Evolutionary conservation across 2,329 filamentous ascomycete genomes (phyloP), one percentile per base, ranked within the genome.

Genomic region (Cladosporium sp.): DNA sequence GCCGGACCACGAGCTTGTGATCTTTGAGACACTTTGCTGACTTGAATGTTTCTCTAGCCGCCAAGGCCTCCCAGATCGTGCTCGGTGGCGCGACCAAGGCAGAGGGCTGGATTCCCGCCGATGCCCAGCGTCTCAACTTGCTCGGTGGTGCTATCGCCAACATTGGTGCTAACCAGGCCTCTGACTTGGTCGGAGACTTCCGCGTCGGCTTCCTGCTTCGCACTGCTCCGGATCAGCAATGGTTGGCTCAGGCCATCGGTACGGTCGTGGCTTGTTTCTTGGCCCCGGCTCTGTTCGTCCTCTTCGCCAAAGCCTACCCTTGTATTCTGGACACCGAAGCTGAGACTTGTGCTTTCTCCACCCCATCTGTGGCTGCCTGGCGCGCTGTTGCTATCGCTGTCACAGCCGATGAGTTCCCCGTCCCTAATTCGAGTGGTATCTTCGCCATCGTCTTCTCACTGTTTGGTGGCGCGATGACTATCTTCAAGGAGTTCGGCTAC

Each of bases 41-140:
- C 24, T 24, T 24, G 24, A 24, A 24, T 24, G 24, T 24, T 24
- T 24, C 24, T 24, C 24, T 24, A 24, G 87, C 87, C 0, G 84
- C 87, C 70, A 91, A 90, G 78, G 88, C 88, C 4, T 88, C 87
- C 1, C 88, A 90, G 79, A 85, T 90, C 65, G 83, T 91, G 64
- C 87, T 89, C 57, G 88, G 88, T 69, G 88, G 85, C 60, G 87
- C 87, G 34, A 90, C 88, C 41, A 82, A 83, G 47, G 82, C 84
- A 68, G 80, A 84, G 66, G 78, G 83, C 69, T 85, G 83, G 76
- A 72, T 77, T 1, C 69, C 85, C 65, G 70, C 78, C 7, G 76
- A 84, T 18, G 86, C 88, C 0, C 88, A 90, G 78, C 80, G 82
- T 60, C 83, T 90, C 77, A 91, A 91, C 79, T 77, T 90, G 34